Evolutionary conservation across 495 filamentous ascomycete species (phyloP), one percentile per base, ranked within the genome.

Genomic region (Neurospora tetraspora): DNA sequence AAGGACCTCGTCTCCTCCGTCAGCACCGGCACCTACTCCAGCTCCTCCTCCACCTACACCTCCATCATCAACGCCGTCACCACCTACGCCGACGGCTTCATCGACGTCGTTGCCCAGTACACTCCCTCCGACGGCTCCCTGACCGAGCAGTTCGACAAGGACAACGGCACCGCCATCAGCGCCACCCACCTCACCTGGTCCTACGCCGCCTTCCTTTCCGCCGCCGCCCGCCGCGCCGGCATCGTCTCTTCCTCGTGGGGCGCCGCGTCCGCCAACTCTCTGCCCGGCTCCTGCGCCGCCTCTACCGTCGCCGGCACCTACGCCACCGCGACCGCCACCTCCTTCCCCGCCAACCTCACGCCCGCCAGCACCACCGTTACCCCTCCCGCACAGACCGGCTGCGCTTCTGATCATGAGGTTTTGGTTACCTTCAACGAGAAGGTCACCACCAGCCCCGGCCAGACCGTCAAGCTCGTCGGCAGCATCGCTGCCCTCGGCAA

Each of bases 141-240:
- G 14, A 79, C 86, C 12, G 90, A 92, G 78, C 90, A 92, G 75
- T 91, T 83, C 74, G 81, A 85, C 77, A 85, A 84, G 71, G 76
- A 80, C 59, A 80, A 78, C 70, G 90, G 90, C 59, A 70, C 73
- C 0, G 85, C 85, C 11, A 73, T 88, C n/a, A 88, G 87, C 1
- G 90, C 90, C 10, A 72, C 81, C 12, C 83, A 91, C 75, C 81
- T 92, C 18, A 92, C 91, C 18, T 93, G 91, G 90, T 91, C 88
- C 14, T 91, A 89, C 76, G 87, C 88, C 4, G 81, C 88, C n/a
- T 90, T 91, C 81, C 76, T 90, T 43, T 88, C 88, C 8, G 88
- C 87, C 47, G 82, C 86, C 34, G 84, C 81, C n/a, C 80, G 83
- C 68, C 80, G 84, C 68, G 78, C 79, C 37, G 83, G 85, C 70